phyloP scores from a whole-genome alignment of 768 basidiomycete species.

The Serendipita indica region DNA sequence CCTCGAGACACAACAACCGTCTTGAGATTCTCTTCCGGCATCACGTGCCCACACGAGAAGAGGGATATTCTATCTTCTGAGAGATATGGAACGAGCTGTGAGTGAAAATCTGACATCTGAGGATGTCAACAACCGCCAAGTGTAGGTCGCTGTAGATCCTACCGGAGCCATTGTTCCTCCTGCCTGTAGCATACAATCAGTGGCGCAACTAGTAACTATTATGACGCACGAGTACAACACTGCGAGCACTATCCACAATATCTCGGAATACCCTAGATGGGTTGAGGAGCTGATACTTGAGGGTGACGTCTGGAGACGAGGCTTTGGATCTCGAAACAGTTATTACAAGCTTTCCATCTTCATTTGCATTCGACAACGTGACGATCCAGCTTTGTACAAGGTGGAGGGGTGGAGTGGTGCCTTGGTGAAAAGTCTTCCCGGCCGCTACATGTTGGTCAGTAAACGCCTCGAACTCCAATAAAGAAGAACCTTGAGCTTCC shows the following conservation, averaged over 20 bases:
- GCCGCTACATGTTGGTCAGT: constrained; percentile 19
- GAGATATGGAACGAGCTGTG: constrained; percentile 63
- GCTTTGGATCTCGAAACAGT: neutral
- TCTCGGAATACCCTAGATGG: constrained; percentile 75
- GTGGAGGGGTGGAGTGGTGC: constrained; percentile 57
- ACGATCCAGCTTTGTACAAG: constrained; percentile 64
- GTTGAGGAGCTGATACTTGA: constrained; percentile 88
- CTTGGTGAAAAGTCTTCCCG: constrained; percentile 17
- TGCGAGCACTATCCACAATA: constrained; percentile 64
- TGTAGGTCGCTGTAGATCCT: constrained; percentile 15
- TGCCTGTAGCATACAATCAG: constrained; percentile 26
- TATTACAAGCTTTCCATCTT: constrained; percentile 28
- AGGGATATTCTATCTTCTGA: constrained; percentile 46
- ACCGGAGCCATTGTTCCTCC: constrained; percentile 99
- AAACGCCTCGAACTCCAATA: neutral
- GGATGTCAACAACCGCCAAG: neutral
- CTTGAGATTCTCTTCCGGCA: constrained; percentile 63
- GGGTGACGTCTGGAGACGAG: constrained; percentile 29
- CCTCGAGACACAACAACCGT: constrained; percentile 61
- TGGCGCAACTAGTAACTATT: neutral
- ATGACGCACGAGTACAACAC: constrained; percentile 44
- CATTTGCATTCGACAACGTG: constrained; percentile 61
- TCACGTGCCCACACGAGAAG: constrained; percentile 88
- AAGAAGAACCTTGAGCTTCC: constrained; percentile 22
- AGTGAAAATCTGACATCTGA: constrained; percentile 75